Evolutionary conservation across 495 filamentous ascomycete genomes (phyloP).

Genomic region (Tuber aestivum): DNA sequence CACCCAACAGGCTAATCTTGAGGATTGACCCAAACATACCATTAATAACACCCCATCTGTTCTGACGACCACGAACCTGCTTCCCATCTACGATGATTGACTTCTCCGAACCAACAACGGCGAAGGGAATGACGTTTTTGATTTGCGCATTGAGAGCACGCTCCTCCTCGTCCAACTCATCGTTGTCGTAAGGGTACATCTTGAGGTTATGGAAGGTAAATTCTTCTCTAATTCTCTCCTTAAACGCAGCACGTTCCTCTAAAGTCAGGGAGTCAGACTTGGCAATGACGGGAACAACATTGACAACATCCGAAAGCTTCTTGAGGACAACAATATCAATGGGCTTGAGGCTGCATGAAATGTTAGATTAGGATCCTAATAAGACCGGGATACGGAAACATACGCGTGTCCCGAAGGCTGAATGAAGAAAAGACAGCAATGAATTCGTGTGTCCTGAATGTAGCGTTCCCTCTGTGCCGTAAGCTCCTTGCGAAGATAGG

Average conservation of each 20-base stretch:
- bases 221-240: conserved; percentile 98
- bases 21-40: conserved; percentile 17
- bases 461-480: conserved; percentile 99
- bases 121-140: conserved; percentile 96
- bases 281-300: conserved; percentile 97
- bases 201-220: conserved; percentile 99
- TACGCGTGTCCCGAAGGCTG: conserved; percentile 94
- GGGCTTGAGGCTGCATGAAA: conserved; percentile 64
- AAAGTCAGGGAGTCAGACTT: conserved; percentile 96
- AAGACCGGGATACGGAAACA: conserved; percentile 31
- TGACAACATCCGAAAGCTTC: conserved; percentile 98
- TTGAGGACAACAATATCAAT: conserved; percentile 99
- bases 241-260: conserved; percentile 92
- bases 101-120: conserved; percentile 96
- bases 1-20: neutral
- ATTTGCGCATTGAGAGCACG: conserved; percentile 87
- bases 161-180: conserved; percentile 97
- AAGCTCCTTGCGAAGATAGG: conserved; percentile 98
- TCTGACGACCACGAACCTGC: conserved; percentile 95
- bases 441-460: conserved; percentile 97
- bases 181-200: conserved; percentile 99
- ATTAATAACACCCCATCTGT: conserved; percentile 99
- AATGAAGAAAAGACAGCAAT: conserved; percentile 99
- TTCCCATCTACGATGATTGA: conserved; percentile 95
- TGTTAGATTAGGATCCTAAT: conserved; percentile 15